Percentiles rank a stretch among this genome's conserved stretches.
These are phyloP conservation scores for Discostella stelligera DNA, from an alignment of 352 stramenopile species.

Conservation along the genomic window DNA sequence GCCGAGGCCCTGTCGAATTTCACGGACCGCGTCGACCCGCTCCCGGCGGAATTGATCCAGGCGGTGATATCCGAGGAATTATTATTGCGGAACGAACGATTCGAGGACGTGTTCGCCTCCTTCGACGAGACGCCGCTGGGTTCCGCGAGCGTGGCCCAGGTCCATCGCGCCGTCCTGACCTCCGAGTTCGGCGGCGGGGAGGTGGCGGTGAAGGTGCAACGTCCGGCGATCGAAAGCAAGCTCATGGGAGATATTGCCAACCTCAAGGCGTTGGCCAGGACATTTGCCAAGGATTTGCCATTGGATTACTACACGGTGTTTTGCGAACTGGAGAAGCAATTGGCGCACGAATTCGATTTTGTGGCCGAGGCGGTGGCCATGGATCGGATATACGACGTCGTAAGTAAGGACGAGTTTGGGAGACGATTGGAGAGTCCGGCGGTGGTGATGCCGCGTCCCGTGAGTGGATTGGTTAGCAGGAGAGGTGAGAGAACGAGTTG, in stretches of 20 bases:
- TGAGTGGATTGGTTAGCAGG: constrained; percentile 77
- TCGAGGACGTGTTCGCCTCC: constrained; percentile 82
- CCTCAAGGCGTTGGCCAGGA: constrained; percentile 80
- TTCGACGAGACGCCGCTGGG: constrained; percentile 78
- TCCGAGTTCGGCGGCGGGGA: constrained; percentile 65
- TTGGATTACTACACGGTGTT: constrained; percentile 88
- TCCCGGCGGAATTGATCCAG: constrained; percentile 73
- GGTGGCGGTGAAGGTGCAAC: constrained; percentile 86
- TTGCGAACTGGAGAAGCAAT: constrained; percentile 80
- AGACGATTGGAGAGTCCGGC: constrained; percentile 53
- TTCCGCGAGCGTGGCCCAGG: constrained; percentile 75
- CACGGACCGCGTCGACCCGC: constrained; percentile 84
- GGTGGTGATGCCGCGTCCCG: constrained; percentile 79
- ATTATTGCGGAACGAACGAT: constrained; percentile 66
- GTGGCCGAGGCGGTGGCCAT: constrained; percentile 83
- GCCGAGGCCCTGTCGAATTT: constrained; percentile 75
- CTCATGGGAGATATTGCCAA: constrained; percentile 85
- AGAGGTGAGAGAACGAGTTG: constrained; percentile 8
- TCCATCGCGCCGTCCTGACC: constrained; percentile 82
- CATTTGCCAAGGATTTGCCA: constrained; percentile 74
- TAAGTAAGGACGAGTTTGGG: constrained; percentile 52
- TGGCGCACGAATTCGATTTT: constrained; percentile 87
- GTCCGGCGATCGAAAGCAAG: constrained; percentile 83
- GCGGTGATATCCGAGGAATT: constrained; percentile 82
- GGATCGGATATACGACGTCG: constrained; percentile 55